Evolutionary conservation across 1,284 basidiomycete species (phyloP).

Genomic region (Ganoderma boninense): DNA sequence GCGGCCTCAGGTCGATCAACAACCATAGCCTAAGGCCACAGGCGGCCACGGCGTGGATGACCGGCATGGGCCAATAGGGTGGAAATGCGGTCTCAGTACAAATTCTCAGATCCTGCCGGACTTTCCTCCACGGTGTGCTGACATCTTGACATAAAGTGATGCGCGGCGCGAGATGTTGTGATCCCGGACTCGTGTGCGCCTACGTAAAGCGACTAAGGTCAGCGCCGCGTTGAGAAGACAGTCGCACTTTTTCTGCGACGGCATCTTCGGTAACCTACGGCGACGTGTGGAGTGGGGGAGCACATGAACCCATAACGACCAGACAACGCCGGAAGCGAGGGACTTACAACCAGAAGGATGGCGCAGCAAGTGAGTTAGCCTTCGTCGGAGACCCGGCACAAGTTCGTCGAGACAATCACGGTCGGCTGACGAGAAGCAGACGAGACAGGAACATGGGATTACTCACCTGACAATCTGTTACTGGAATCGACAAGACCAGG

Average conservation of each 20-base stretch:
- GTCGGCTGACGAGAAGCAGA: background rate
- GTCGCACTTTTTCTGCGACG: too few relatives aligned
- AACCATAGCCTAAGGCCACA: background rate
- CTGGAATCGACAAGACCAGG: background rate
- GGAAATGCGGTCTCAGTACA: background rate
- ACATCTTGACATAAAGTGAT: background rate
- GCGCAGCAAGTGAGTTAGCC: background rate
- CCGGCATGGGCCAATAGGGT: background rate
- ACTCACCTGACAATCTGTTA: background rate
- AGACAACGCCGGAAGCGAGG: background rate
- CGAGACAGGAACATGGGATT: background rate
- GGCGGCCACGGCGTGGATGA: background rate
- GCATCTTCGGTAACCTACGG: background rate
- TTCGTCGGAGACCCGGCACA: background rate
- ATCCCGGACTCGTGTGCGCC: background rate
- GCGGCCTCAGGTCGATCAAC: background rate
- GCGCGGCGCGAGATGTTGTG: background rate
- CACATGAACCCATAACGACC: background rate
- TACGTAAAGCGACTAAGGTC: background rate
- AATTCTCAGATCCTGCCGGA: background rate
- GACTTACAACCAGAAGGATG: background rate
- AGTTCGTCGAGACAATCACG: background rate
- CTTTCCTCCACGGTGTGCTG: background rate
- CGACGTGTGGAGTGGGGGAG: background rate
- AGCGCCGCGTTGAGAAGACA: background rate